These are phyloP conservation scores for Penicillium psychrosexuale DNA, from an alignment of 2,329 filamentous ascomycete species.

Conservation along the genomic window DNA sequence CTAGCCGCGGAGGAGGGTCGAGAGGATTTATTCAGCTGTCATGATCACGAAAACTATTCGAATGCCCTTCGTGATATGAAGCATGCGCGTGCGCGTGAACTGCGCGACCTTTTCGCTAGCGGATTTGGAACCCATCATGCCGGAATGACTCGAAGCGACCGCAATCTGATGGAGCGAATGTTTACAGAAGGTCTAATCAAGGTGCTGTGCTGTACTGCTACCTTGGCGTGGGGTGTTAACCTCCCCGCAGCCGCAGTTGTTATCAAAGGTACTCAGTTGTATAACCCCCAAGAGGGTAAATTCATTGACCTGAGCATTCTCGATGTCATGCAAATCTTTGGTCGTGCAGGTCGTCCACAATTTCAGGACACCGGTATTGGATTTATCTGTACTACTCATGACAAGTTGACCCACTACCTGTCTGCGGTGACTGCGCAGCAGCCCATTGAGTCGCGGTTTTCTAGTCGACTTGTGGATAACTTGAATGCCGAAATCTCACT, in stretches of 20 bases:
- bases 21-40: slow-evolving; percentile 78
- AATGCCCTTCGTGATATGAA: slow-evolving; percentile 80
- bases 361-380: slow-evolving; percentile 97
- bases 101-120: slow-evolving; percentile 84
- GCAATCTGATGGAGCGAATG: slow-evolving; percentile 91
- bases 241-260: slow-evolving; percentile 93
- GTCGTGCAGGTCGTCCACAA: slow-evolving; percentile 93
- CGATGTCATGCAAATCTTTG: slow-evolving; percentile 96
- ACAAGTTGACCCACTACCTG: slow-evolving; percentile 87
- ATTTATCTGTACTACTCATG: slow-evolving; percentile 96
- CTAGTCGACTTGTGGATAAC: slow-evolving; percentile 89
- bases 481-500: slow-evolving; percentile 91
- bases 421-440: slow-evolving; percentile 92
- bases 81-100: slow-evolving; percentile 76
- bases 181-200: slow-evolving; percentile 92
- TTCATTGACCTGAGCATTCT: slow-evolving; percentile 95
- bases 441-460: slow-evolving; percentile 96
- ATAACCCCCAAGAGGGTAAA: slow-evolving; percentile 93
- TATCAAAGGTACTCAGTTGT: slow-evolving; percentile 97
- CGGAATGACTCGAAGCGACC: slow-evolving; percentile 89
- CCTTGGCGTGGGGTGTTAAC: slow-evolving; percentile 97
- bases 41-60: slow-evolving; percentile 73
- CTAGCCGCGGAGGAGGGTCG: slow-evolving; percentile 80
- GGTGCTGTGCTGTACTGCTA: slow-evolving; percentile 96
- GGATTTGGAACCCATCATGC: slow-evolving; percentile 95